Evolutionary conservation across 371 early-diverging fungal species (phyloP), one percentile per base, ranked within the genome.

Genomic region (Mucor mucedo): DNA sequence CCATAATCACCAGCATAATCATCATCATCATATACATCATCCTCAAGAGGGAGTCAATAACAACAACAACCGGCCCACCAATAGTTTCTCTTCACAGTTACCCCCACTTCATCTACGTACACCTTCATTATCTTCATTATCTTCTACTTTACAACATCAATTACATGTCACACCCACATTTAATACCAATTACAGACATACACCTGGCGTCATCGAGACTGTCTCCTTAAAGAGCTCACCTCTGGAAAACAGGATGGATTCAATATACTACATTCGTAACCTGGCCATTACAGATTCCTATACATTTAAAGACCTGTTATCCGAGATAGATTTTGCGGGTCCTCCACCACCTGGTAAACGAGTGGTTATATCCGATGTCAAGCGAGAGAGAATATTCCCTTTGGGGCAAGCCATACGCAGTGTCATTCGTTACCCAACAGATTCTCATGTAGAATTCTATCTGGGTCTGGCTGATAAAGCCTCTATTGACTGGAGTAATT

Each of bases 261-360:
- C 70, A 32, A 65, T 58, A 7, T 80, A 80, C 61, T 75, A 71
- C 53, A 65, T 82, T 35, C 75, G 75, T 32, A 82, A 82, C 55
- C 52, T 82, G 42, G 82, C 78, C 57, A 82, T 82, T 52, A 77
- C 82, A 9, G 79, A 82, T 42, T 66, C 69, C 0, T 82, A 75
- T 41, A 82, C 82, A n/a, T 82, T 82, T 70, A 58, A 74, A 44
- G 76, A 82, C 56, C 59, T 79, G 3, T 56, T 82, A 53, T 62
- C 63, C 11, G 79, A 79, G 55, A 74, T 76, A 7, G 82, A 79
- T 48, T 66, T 77, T 66, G 70, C 65, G n/a, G 75, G 73, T 13
- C 52, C 71, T 2, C 78, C 79, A n/a, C 82, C 82, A 30, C 75
- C 70, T 9, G 82, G 82, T 3, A 82, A 82, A 47, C 52, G 74